Evolutionary conservation across 805 yeast species (phyloP).

Genomic region (Sungouiozyma ichnusensis): DNA sequence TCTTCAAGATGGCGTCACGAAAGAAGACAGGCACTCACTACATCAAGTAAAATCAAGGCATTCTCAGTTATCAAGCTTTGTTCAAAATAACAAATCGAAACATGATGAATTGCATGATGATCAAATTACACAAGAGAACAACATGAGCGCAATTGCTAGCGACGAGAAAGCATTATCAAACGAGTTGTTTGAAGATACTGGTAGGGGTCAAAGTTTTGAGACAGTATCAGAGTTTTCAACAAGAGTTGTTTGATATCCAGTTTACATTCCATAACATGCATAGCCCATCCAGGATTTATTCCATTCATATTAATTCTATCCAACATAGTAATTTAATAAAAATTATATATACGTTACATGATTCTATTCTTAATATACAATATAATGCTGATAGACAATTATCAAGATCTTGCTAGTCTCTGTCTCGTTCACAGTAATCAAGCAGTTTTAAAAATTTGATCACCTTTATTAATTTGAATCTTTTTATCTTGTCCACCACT

Average conservation of each 20-base stretch:
- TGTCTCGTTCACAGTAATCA: not conserved
- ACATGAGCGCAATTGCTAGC: not conserved
- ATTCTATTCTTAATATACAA: not conserved
- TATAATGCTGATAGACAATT: not conserved
- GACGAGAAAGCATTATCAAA: not conserved
- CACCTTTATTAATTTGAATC: conserved; percentile 64
- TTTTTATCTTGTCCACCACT: conserved; percentile 94
- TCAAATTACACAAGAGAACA: not conserved
- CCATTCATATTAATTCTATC: not conserved
- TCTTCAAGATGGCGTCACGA: not conserved
- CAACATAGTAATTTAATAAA: no score
- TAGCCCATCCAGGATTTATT: not conserved
- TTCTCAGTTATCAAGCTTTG: not conserved
- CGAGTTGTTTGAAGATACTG: not conserved
- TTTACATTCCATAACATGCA: not conserved
- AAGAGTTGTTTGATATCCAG: not conserved
- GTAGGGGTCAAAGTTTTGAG: not conserved
- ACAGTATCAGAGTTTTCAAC: not conserved
- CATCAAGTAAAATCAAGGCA: not conserved
- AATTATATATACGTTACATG: not conserved
- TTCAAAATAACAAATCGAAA: not conserved
- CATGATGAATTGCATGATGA: not conserved
- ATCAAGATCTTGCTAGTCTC: not conserved
- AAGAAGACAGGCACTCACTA: not conserved
- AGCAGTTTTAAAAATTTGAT: conserved; percentile 22